Base-by-base conservation (phyloP, 1,284 basidiomycete species). In the Trametes polyzona region DNA sequence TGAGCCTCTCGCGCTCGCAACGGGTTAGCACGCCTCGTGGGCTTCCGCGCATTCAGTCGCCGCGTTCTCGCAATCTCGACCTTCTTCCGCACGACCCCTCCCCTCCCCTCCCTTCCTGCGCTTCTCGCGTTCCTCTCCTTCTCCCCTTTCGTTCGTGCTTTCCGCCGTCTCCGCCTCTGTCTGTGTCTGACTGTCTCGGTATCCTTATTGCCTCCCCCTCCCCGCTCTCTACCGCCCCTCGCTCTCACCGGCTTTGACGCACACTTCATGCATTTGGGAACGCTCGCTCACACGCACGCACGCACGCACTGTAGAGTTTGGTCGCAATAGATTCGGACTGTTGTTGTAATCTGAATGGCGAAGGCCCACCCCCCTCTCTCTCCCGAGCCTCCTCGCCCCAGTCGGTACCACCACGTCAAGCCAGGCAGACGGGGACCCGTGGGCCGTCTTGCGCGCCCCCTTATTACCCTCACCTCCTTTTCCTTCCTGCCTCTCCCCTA, bases 1-100 rank as follows among this genome's bases (percentile, higher is more conserved):
- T 64, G 59, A 64, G 58, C 47, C 11, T 48, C 46, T 41, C 16
- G 42, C 10, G 30, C 35, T 60, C 58, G 61, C 29, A 63, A 63
- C 26, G 53, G 61, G 55, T 48, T 63, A 63, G 61, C 44, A 21
- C 58, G 61, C 61, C 61, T 63, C 61, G 61, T 60, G 61, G 55
- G 41, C 23, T 32, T 42, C 37, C 27, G 44, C 35, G 41, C 49
- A 55, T 46, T 50, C 50, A 55, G 46, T 41, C 44, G 32, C 47
- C 21, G 37, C 44, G 19, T 35, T 46, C 49, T 51, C 53, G 48
- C 27, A 48, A 29, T 40, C 39, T 49, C 54, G 49, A 44, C 40
- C 24, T 30, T 32, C 26, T 54, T 44, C 43, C 46, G 39, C 53
- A 33, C n/a, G n/a, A n/a, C n/a, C n/a, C n/a, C n/a, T n/a, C n/a